Evolutionary conservation across 2,329 filamentous ascomycete genomes (phyloP).

Genomic region (Pestalotiopsis sp.): DNA sequence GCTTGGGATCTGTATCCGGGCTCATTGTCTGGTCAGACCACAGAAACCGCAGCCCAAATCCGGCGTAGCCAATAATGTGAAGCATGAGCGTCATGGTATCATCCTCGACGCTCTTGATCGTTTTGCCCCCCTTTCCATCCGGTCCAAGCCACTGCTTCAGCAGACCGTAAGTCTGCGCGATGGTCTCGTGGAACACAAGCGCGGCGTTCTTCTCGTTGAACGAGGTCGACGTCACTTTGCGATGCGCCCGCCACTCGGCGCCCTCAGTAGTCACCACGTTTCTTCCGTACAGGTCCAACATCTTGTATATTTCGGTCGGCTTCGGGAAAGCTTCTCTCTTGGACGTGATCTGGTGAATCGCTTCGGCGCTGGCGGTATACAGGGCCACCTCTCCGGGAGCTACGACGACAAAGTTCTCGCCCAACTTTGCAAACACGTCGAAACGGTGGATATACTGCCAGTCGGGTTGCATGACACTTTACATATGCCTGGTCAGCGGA

Average conservation of each 20-base stretch:
- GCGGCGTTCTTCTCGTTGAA: slow-evolving; percentile 79
- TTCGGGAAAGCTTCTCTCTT: slow-evolving; percentile 74
- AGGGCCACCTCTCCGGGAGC: slow-evolving; percentile 56
- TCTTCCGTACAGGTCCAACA: slow-evolving; percentile 68
- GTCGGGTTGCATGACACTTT: slow-evolving; percentile 52
- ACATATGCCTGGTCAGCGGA: slow-evolving; percentile 34
- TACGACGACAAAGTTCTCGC: slow-evolving; percentile 68
- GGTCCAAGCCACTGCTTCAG: slow-evolving; percentile 57
- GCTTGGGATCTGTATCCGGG: slow-evolving; percentile 42
- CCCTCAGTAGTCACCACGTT: slow-evolving; percentile 76
- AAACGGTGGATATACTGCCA: slow-evolving; percentile 61
- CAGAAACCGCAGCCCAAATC: slow-evolving; percentile 65
- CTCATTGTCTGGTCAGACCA: slow-evolving; percentile 65
- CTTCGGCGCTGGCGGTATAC: slow-evolving; percentile 65
- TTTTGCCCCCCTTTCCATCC: slow-evolving; percentile 42
- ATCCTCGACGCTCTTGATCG: slow-evolving; percentile 58
- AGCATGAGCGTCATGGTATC: slow-evolving; percentile 67
- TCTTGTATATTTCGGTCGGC: slow-evolving; percentile 59
- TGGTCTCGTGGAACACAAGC: slow-evolving; percentile 65
- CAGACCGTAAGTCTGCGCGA: slow-evolving; percentile 66
- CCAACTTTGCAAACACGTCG: slow-evolving; percentile 58
- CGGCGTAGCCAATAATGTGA: slow-evolving; percentile 66
- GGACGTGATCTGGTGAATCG: slow-evolving; percentile 65
- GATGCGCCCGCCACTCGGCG: slow-evolving; percentile 69
- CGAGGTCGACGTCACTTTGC: slow-evolving; percentile 70